A percentile compares a stretch with the other conserved stretches of the same genome.
Conservation (phyloP, 345 rosid species). For the Eutrema yunnanense region DNA sequence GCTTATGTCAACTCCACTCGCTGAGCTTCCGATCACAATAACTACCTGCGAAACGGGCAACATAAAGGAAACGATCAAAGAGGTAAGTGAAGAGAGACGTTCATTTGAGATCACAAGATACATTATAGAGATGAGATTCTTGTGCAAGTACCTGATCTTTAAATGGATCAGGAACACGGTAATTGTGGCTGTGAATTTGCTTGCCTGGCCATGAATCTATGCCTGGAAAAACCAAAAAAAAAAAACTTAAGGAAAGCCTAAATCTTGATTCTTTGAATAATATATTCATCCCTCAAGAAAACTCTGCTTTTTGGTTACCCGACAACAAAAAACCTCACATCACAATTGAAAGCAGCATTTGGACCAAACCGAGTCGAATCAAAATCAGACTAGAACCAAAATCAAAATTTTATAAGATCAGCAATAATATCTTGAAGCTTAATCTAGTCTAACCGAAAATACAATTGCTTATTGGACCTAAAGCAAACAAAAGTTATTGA, state of each 20-base stretch:
- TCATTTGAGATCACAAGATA: not conserved
- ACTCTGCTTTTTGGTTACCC: not conserved
- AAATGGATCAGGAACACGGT: constrained; percentile 59
- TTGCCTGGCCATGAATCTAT: constrained; percentile 75
- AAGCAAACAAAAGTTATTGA: not conserved
- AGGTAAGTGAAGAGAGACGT: not conserved
- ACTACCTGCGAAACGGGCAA: constrained; percentile 42
- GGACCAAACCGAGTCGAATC: not conserved
- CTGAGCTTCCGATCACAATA: constrained; percentile 63
- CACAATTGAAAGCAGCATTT: not conserved
- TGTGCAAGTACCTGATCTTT: constrained; percentile 46
- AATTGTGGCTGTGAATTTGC: constrained; percentile 88
- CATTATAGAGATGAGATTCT: not conserved
- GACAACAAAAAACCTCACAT: not conserved
- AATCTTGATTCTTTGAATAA: not conserved
- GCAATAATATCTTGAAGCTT: not conserved
- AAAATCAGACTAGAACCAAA: not conserved
- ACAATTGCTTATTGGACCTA: not conserved
- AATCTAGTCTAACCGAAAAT: not conserved
- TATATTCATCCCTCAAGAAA: not conserved
- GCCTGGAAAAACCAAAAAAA: not conserved
- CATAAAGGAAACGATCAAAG: constrained; percentile 1
- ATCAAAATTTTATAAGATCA: not conserved
- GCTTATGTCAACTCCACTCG: constrained; percentile 69
- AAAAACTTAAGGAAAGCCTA: not conserved